Conservation (phyloP, 257 asterid genomes). For the Lavandula angustifolia region DNA sequence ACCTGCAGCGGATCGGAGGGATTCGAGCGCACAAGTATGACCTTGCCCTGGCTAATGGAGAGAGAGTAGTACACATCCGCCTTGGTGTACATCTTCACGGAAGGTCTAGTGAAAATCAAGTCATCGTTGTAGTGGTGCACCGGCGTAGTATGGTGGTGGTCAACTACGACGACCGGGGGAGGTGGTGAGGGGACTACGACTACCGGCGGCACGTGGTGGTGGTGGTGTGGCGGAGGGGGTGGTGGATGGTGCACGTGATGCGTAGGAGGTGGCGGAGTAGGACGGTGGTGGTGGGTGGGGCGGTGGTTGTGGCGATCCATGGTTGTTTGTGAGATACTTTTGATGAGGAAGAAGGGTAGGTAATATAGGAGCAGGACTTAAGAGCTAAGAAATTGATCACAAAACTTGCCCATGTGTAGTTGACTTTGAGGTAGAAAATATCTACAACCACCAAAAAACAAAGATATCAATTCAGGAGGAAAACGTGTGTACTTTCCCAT, state of each 20-base stretch:
- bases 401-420: too few relatives aligned
- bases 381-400: not conserved
- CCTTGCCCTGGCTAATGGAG: slow-evolving; percentile 57
- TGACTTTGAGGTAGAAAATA: too few relatives aligned
- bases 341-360: not conserved
- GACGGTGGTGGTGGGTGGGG: not conserved
- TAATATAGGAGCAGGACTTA: not conserved
- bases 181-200: slow-evolving; percentile 16
- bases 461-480: too few relatives aligned
- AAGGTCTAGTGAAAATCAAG: slow-evolving; percentile 36
- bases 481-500: too few relatives aligned
- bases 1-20: slow-evolving; percentile 65
- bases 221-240: slow-evolving; percentile 33
- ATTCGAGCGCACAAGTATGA: slow-evolving; percentile 56
- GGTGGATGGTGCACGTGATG: slow-evolving; percentile 37
- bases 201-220: slow-evolving; percentile 12
- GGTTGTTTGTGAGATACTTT: not conserved
- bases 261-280: slow-evolving; percentile 35
- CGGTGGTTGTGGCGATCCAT: slow-evolving; percentile 18
- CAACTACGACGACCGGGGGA: slow-evolving; percentile 20
- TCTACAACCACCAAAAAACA: too few relatives aligned
- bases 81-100: slow-evolving; percentile 56
- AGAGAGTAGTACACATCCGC: slow-evolving; percentile 57
- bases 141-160: slow-evolving; percentile 36
- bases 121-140: slow-evolving; percentile 25